phyloP scores from a whole-genome alignment of 805 yeast genomes.

The Cyberlindnera nakhonratchasimensis region DNA sequence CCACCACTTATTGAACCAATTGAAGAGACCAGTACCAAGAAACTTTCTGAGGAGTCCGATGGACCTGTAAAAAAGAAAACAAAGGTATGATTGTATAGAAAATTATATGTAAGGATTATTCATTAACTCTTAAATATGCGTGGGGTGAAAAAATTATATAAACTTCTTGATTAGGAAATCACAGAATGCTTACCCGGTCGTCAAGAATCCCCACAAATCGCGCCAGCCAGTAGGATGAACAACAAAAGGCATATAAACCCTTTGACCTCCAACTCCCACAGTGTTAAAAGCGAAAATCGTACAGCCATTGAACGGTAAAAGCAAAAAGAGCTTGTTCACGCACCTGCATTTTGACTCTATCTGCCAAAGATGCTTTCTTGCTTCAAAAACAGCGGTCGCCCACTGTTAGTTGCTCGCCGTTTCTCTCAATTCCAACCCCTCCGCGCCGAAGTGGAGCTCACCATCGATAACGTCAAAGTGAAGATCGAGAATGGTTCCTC shows the following conservation, averaged over 20 bases:
- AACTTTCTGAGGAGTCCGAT: constrained; percentile 4
- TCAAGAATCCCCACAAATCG: constrained; percentile 1
- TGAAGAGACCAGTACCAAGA: not conserved
- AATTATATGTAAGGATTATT: not conserved
- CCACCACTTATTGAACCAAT: constrained; percentile 11
- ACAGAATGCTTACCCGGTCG: not conserved
- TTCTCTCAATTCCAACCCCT: constrained; percentile 35
- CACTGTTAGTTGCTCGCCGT: constrained; percentile 12
- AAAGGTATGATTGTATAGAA: constrained; percentile 8
- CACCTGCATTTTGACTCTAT: not conserved
- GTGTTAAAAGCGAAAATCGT: not conserved
- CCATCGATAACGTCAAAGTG: constrained; percentile 68
- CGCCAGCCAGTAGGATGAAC: constrained; percentile 7
- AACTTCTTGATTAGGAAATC: too few species aligned
- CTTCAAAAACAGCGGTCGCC: constrained; percentile 8
- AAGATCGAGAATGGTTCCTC: constrained; percentile 83
- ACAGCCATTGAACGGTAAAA: too few species aligned
- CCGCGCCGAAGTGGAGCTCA: constrained; percentile 53
- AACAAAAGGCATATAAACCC: not conserved
- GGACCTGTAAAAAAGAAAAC: constrained; percentile 16
- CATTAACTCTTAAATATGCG: too few species aligned
- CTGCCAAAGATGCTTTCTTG: constrained; percentile 17
- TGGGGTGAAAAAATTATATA: too few species aligned
- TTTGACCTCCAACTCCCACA: not conserved
- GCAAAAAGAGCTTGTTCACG: not conserved